Conservation (phyloP, 345 rosid species). For the Odontarrhena argentea region DNA sequence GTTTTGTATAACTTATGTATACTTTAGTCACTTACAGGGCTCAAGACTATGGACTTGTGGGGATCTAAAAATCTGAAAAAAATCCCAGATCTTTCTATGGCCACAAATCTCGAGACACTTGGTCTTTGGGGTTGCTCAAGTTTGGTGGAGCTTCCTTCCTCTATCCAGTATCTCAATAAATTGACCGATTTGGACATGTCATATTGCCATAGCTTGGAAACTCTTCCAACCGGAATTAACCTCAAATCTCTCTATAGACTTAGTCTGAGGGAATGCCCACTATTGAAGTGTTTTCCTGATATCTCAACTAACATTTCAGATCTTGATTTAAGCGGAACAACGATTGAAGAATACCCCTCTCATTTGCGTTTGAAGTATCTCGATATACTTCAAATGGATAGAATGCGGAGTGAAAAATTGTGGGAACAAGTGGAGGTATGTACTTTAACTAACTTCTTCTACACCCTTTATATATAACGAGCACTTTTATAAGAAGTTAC, state of each 20-base stretch:
- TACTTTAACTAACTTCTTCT: neutral
- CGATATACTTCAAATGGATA: neutral
- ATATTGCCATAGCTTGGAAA: neutral
- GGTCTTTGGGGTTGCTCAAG: accelerated
- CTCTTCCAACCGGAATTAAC: too few species aligned
- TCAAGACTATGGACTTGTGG: neutral
- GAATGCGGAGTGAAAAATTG: conserved; percentile 9
- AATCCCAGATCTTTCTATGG: conserved; percentile 8
- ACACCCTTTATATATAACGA: too few species aligned
- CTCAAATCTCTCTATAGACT: neutral
- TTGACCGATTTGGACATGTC: neutral
- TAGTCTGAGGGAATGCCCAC: neutral
- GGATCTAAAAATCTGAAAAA: neutral
- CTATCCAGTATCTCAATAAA: neutral
- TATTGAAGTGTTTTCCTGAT: too few species aligned
- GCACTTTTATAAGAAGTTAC: too few species aligned
- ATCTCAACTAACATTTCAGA: too few species aligned
- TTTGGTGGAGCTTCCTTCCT: neutral
- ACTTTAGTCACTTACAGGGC: neutral
- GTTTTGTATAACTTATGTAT: neutral
- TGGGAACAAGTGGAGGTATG: conserved; percentile 28
- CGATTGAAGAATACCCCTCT: conserved; percentile 8
- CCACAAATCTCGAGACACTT: neutral
- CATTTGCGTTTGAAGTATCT: neutral
- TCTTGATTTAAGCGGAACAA: too few species aligned